Percentiles rank a stretch among this genome's conserved stretches.
These are phyloP conservation scores for Caloboletus inedulis DNA, from an alignment of 1,284 basidiomycete species.

Conservation along the genomic window DNA sequence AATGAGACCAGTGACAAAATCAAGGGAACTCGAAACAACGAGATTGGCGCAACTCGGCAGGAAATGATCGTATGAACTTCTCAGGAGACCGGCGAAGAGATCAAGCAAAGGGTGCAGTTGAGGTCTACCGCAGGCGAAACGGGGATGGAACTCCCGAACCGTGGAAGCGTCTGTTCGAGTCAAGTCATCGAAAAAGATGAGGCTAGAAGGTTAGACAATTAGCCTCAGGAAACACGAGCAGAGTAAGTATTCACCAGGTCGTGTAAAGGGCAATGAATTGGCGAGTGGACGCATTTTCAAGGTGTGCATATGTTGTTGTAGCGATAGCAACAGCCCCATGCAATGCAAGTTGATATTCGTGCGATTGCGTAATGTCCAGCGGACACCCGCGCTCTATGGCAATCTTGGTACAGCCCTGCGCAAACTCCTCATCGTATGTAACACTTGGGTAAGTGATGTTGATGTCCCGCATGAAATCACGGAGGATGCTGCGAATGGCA, in stretches of 20 bases:
- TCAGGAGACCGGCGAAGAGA: neutral
- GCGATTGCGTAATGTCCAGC: neutral
- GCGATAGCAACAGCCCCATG: slow-evolving; percentile 6
- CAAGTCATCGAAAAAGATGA: slow-evolving; percentile 9
- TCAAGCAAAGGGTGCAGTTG: slow-evolving; percentile 8
- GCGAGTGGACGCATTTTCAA: slow-evolving; percentile 1
- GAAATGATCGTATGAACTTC: slow-evolving; percentile 7
- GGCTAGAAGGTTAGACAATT: neutral
- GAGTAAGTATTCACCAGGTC: neutral
- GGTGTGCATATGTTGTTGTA: slow-evolving; percentile 5
- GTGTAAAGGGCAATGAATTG: slow-evolving; percentile 12
- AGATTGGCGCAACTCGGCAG: slow-evolving; percentile 8
- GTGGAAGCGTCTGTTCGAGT: slow-evolving; percentile 6
- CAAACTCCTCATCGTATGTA: slow-evolving; percentile 8
- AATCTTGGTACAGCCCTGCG: slow-evolving; percentile 1
- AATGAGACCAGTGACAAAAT: slow-evolving; percentile 4
- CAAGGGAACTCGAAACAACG: slow-evolving; percentile 8
- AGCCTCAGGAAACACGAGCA: neutral
- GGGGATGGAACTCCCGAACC: slow-evolving; percentile 3
- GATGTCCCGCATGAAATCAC: slow-evolving; percentile 5
- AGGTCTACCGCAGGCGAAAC: neutral
- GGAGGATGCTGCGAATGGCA: slow-evolving; percentile 6
- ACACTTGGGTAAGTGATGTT: slow-evolving; percentile 6
- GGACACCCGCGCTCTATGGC: slow-evolving; percentile 6
- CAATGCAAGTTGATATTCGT: slow-evolving; percentile 8